phyloP scores from a whole-genome alignment of 179 eudicot species.

The Silene noctiflora region DNA sequence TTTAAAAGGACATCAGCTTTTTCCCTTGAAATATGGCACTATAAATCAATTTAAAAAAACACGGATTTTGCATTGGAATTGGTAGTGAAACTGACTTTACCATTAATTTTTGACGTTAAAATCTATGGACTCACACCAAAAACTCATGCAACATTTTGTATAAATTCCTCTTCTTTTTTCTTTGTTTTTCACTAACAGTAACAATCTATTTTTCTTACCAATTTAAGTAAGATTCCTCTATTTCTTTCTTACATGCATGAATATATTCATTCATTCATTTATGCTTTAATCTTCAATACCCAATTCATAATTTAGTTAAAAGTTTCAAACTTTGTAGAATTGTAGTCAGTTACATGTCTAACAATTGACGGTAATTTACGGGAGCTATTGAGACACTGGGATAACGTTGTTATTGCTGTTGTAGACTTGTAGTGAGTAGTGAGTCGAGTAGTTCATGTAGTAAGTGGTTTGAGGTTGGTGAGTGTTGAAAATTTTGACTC shows the following conservation, averaged over 20 bases:
- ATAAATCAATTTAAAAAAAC: background rate
- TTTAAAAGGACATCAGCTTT: conserved; percentile 3
- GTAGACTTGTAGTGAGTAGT: no score
- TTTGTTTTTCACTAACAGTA: background rate
- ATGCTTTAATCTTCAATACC: conserved; percentile 9
- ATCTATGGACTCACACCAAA: conserved; percentile 10
- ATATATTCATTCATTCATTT: background rate
- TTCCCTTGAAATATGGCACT: background rate
- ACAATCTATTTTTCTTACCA: background rate
- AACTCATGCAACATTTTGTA: conserved; percentile 14
- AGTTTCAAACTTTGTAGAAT: conserved; percentile 10
- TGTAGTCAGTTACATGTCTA: background rate
- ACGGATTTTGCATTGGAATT: conserved; percentile 17
- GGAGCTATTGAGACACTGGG: background rate
- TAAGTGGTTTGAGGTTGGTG: conserved; percentile 4
- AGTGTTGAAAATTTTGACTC: conserved; percentile 14
- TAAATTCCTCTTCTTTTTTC: background rate
- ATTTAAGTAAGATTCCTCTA: background rate
- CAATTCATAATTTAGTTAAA: conserved; percentile 5
- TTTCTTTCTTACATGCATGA: conserved; percentile 9
- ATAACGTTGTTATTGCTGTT: background rate
- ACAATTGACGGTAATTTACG: background rate
- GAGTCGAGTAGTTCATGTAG: background rate
- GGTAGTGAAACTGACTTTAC: background rate
- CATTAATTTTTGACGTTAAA: conserved; percentile 13